Conservation (phyloP, 441 rosid genomes). For the Pelargonium cotyledonis region DNA sequence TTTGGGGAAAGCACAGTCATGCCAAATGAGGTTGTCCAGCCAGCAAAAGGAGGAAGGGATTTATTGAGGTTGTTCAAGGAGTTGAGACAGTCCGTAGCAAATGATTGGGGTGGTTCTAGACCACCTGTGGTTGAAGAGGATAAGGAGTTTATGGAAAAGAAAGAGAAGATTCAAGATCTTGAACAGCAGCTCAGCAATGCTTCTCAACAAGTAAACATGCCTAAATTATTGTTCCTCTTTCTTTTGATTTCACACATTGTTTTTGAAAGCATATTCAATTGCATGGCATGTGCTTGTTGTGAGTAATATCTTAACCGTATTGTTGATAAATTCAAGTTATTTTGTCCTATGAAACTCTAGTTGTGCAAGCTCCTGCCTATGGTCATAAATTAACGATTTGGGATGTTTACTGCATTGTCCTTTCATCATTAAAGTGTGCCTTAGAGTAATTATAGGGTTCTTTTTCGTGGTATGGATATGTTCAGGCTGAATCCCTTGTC, state of each 20-base stretch:
- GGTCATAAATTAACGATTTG: background rate
- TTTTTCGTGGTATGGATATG: conserved; percentile 12
- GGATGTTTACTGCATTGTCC: background rate
- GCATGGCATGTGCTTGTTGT: too few relatives aligned
- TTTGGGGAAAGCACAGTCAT: conserved; percentile 57
- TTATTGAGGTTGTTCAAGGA: conserved; percentile 77
- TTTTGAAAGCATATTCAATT: too few relatives aligned
- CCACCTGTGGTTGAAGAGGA: conserved; percentile 77
- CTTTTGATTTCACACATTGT: background rate
- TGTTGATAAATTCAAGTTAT: background rate
- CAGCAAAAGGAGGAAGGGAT: conserved; percentile 79
- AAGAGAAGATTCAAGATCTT: conserved; percentile 65
- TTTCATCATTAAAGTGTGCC: background rate
- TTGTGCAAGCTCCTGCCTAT: background rate
- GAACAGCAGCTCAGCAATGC: conserved; percentile 76
- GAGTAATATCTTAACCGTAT: too few relatives aligned
- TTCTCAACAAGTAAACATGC: conserved; percentile 59
- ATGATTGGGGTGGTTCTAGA: conserved; percentile 72
- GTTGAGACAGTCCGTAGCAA: conserved; percentile 68
- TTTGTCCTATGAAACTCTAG: background rate
- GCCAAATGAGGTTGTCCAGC: conserved; percentile 71
- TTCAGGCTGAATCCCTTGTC: conserved; percentile 73
- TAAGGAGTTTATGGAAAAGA: conserved; percentile 73
- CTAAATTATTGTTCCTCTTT: background rate
- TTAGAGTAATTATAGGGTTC: conserved; percentile 9